Conservation (phyloP, 148 eudicot genomes). For the Rhododendron griersonianum region DNA sequence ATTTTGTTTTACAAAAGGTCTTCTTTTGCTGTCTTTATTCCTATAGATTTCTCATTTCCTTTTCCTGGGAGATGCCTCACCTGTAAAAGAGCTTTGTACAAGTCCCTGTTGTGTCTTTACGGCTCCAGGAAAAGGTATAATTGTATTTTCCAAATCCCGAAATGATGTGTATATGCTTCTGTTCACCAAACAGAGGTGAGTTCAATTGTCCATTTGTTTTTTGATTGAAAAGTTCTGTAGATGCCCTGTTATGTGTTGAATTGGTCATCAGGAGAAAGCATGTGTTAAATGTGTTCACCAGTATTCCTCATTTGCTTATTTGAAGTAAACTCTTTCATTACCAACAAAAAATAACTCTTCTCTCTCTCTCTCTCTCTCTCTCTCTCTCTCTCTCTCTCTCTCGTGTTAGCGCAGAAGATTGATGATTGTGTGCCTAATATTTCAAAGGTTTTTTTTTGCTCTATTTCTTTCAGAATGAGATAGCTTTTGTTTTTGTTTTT, state of each 20-base stretch:
- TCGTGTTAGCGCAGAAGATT: neutral
- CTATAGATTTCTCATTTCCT: neutral
- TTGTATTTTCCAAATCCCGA: constrained; percentile 4
- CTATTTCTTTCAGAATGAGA: neutral
- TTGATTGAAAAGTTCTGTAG: constrained; percentile 7
- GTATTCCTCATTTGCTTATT: neutral
- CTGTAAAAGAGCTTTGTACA: constrained; percentile 12
- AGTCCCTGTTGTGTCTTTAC: constrained; percentile 10
- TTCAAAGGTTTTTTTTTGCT: neutral
- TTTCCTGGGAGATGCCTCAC: neutral
- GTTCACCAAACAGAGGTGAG: neutral
- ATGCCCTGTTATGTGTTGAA: neutral
- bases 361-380: neutral
- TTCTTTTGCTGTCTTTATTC: neutral
- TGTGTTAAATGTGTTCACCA: neutral
- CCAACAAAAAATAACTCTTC: neutral
- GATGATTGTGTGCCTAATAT: neutral
- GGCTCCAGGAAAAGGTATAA: neutral
- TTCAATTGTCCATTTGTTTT: constrained; percentile 8
- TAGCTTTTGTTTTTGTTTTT: neutral
- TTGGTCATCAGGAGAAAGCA: neutral
- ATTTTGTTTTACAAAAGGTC: neutral
- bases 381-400: neutral
- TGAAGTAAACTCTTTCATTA: neutral
- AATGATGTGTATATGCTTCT: constrained; percentile 2